A percentile compares a stretch with the other conserved stretches of the same genome.
Conservation (phyloP, 2,329 filamentous ascomycete species). For the Cylindrodendrum hubeiense region DNA sequence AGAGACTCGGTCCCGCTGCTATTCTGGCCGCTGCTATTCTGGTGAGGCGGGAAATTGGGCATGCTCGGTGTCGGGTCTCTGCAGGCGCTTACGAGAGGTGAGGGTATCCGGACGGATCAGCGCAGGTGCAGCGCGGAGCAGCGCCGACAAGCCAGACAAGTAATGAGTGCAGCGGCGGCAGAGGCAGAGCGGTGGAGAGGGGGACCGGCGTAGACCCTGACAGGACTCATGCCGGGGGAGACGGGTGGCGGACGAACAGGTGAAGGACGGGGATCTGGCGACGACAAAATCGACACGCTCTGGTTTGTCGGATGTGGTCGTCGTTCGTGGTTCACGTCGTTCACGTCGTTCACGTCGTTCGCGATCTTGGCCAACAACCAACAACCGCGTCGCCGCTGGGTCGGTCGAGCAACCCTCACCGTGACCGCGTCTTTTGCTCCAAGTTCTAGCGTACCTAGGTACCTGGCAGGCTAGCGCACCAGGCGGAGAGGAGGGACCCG, state of each 20-base stretch:
- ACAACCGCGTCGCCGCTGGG: conserved; percentile 24
- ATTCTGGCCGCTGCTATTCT: conserved; percentile 14
- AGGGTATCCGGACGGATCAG: background rate
- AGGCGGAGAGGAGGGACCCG: background rate
- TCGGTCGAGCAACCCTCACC: conserved; percentile 22
- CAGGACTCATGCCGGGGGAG: conserved; percentile 3
- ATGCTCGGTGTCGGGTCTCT: background rate
- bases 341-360: conserved; percentile 21
- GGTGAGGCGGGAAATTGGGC: conserved; percentile 10
- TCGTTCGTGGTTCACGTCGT: conserved; percentile 11
- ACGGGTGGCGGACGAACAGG: background rate
- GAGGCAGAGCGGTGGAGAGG: conserved; percentile 13
- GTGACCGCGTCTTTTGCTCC: conserved; percentile 7
- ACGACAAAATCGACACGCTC: conserved; percentile 10
- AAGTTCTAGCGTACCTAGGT: too few relatives aligned
- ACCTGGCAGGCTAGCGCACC: background rate
- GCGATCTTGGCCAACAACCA: conserved; percentile 12
- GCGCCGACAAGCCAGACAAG: background rate
- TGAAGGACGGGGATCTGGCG: conserved; percentile 16
- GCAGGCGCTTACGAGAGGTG: conserved; percentile 5
- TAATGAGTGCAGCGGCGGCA: conserved; percentile 13
- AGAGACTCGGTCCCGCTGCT: conserved; percentile 3
- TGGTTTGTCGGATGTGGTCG: background rate
- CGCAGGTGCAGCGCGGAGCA: conserved; percentile 11
- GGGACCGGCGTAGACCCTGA: conserved; percentile 36